phyloP scores from a whole-genome alignment of 345 rosid genomes.

The Boechera stricta region DNA sequence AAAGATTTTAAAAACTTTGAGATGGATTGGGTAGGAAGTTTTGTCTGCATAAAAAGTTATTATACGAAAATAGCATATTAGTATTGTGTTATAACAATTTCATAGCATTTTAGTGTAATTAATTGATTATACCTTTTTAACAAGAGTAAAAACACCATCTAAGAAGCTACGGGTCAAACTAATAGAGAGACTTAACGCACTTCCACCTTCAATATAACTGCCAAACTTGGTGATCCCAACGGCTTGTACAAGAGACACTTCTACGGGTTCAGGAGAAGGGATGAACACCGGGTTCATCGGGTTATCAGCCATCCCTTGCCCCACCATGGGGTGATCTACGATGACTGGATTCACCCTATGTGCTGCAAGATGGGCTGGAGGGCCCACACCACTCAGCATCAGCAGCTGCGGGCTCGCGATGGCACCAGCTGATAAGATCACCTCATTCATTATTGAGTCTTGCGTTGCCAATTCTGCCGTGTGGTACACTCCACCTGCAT shows the following conservation, averaged over 20 bases:
- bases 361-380: constrained; percentile 48
- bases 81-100: not conserved
- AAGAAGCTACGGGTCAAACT: constrained; percentile 50
- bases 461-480: constrained; percentile 47
- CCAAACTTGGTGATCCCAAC: constrained; percentile 65
- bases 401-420: constrained; percentile 82
- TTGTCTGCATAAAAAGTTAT: constrained; percentile 2
- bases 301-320: constrained; percentile 80
- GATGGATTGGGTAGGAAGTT: constrained; percentile 29
- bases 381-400: constrained; percentile 85
- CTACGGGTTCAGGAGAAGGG: constrained; percentile 67
- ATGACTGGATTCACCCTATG: constrained; percentile 52
- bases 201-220: constrained; percentile 62
- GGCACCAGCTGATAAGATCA: constrained; percentile 78
- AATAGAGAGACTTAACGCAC: constrained; percentile 54
- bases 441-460: constrained; percentile 51
- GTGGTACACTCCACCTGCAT: constrained; percentile 51
- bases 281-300: constrained; percentile 64
- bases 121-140: constrained; percentile 49
- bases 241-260: constrained; percentile 59
- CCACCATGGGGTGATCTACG: constrained; percentile 65
- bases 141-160: constrained; percentile 36
- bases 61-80: not conserved
- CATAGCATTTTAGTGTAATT: not conserved
- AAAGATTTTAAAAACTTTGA: constrained; percentile 42